Evolutionary conservation across 2,329 filamentous ascomycete species (phyloP).

Genomic region (Helotiales sp.): DNA sequence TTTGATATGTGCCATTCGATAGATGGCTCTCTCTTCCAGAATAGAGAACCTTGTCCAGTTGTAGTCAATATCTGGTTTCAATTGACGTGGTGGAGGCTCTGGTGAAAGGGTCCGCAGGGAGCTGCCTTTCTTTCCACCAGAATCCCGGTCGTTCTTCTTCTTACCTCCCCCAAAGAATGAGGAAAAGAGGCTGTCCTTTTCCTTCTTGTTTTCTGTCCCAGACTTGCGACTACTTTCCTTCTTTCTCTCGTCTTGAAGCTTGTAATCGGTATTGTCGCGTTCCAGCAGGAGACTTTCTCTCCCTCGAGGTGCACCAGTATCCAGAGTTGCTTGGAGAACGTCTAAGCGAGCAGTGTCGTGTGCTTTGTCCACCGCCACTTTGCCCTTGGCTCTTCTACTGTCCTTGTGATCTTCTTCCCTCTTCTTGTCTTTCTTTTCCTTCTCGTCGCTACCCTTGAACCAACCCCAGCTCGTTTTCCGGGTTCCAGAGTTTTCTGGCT

Average conservation of each 20-base stretch:
- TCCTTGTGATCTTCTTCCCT: conserved; percentile 62
- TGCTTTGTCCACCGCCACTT: conserved; percentile 58
- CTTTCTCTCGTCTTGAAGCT: conserved; percentile 79
- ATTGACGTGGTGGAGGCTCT: conserved; percentile 73
- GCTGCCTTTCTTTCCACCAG: conserved; percentile 73
- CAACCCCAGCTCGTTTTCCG: conserved; percentile 87
- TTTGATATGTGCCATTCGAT: conserved; percentile 98
- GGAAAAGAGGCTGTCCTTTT: conserved; percentile 92
- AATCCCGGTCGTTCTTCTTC: conserved; percentile 82
- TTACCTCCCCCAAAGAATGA: conserved; percentile 90
- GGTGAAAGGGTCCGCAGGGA: conserved; percentile 77
- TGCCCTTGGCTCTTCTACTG: conserved; percentile 70
- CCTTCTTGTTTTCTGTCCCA: conserved; percentile 77
- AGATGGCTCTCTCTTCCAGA: conserved; percentile 93
- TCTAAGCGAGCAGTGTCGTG: conserved; percentile 86
- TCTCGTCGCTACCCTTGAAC: conserved; percentile 78
- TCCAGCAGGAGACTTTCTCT: conserved; percentile 87
- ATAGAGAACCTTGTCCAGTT: conserved; percentile 96
- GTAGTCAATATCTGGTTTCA: conserved; percentile 90
- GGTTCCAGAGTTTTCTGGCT: conserved; percentile 60
- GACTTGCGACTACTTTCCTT: conserved; percentile 79
- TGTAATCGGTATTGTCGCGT: conserved; percentile 72
- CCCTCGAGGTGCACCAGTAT: conserved; percentile 64
- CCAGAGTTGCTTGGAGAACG: conserved; percentile 85
- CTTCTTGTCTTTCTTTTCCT: conserved; percentile 71